Evolutionary conservation across 768 basidiomycete genomes (phyloP), one percentile per base, ranked within the genome.

Genomic region (Trametes cubensis): DNA sequence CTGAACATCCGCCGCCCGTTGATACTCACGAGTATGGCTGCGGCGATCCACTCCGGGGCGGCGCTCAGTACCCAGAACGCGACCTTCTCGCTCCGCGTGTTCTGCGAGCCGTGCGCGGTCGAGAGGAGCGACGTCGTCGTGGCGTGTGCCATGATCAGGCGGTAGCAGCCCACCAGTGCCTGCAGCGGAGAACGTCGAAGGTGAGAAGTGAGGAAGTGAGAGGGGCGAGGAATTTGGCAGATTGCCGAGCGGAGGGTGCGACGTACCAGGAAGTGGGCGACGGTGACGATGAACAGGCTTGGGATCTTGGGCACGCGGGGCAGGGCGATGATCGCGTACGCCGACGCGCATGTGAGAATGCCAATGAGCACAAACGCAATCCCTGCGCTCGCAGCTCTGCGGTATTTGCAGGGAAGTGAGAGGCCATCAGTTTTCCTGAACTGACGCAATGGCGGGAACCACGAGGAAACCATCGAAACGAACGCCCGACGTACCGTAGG

Each of bases 61-160:
- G 56, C 56, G 23, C 66, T 65, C 30, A 69, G 58, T 40, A 63
- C 56, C 52, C 66, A 69, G 61, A 66, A 69, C 44, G 46, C 20
- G 20, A 50, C 58, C 55, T 69, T 69, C 18, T 48, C 50, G 17
- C 38, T 17, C n/a, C 52, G 20, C 4, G 25, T 49, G 56, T 66
- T 66, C 40, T 60, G 61, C 26, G 65, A 58, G 45, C 60, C 55
- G 11, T 51, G 51, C 4, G 38, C 63, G n/a, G 41, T 45, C 6
- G 61, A 58, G 25, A 45, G 30, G 21, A 64, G 53, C 14, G 60
- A 40, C 13, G 47, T 39, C 44, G 51, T 55, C 38, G 17, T 25
- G 51, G n/a, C 28, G 23, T 20, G 50, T 48, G 61, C 42, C 6
- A 62, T 42, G 20, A 28, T 48, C 5, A 64, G 52, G 17, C 66